Evolutionary conservation across 2,329 filamentous ascomycete genomes (phyloP), one percentile per base, ranked within the genome.

Genomic region (Fusarium mexicanum): DNA sequence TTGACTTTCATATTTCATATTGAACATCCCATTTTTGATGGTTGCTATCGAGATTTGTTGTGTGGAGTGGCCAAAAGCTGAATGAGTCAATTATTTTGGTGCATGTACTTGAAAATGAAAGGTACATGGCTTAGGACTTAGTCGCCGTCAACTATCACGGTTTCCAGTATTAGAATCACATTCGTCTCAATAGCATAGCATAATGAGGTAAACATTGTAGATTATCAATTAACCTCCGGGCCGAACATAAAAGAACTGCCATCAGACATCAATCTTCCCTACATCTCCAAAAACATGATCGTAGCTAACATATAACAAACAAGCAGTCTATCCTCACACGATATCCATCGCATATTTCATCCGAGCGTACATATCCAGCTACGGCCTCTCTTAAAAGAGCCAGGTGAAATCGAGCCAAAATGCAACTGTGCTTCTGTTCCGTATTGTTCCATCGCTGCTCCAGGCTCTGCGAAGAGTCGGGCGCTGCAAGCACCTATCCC

Each of bases 381-480:
- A 26, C 43, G 41, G 48, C 44, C 24, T 61, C 57, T 74, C 47
- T 63, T 35, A 6, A 26, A 26, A 64, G 44, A 35, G 47, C 54
- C 55, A 68, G 47, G 40, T 43, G 57, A 59, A 43, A 55, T 48
- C 54, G 64, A 62, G 53, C 37, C 44, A 51, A 55, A 69, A 67
- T 57, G 33, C 41, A 69, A 67, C 62, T 46, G 64, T 66, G 63
- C 68, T 75, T 67, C 63, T 76, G 73, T 76, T 69, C 73, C 59
- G 68, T 76, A 50, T 44, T 62, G 48, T 72, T 71, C 73, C 58
- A 65, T 72, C 64, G 71, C 73, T 62, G 44, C 44, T 64, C 61
- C 57, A 48, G 31, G 44, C 74, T 74, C 69, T 59, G 53, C 22
- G 63, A 71, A 74, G 75, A 74, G 72, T 48, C 29, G 57, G 48